These are phyloP conservation scores for Talaromyces pinophilus DNA, from an alignment of 2,329 filamentous ascomycete genomes.

Conservation along the genomic window DNA sequence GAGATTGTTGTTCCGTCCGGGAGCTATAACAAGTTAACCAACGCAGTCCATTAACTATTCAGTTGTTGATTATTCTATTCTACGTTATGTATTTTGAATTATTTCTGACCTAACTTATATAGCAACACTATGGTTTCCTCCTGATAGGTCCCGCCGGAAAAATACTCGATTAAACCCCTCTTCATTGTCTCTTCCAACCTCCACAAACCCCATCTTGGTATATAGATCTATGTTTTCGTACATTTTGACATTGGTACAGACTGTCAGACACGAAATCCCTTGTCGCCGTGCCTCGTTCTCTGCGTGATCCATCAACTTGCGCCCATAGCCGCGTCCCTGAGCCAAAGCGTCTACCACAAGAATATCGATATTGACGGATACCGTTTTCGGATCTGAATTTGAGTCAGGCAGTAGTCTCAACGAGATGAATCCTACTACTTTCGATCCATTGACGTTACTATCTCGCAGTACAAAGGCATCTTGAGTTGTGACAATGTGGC, in stretches of 20 bases:
- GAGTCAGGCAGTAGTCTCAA: not conserved
- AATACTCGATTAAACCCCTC: not conserved
- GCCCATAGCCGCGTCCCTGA: not conserved
- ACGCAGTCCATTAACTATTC: not conserved
- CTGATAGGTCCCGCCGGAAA: not conserved
- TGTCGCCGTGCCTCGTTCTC: constrained; percentile 1
- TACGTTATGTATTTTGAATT: not conserved
- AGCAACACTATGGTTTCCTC: not conserved
- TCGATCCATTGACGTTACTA: not conserved
- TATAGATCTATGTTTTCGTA: constrained; percentile 1
- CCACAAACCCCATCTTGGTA: constrained; percentile 1
- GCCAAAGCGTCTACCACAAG: constrained; percentile 3
- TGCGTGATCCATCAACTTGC: constrained; percentile 1
- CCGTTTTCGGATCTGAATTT: not conserved
- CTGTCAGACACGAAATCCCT: not conserved
- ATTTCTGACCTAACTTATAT: not conserved
- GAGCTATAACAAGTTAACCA: not conserved
- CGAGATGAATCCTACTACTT: not conserved
- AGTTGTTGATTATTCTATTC: not conserved
- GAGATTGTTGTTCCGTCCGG: constrained; percentile 16
- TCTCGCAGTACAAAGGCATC: not conserved
- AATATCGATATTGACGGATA: not conserved
- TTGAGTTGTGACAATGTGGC: not conserved
- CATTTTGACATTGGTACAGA: constrained; percentile 2
- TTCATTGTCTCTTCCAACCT: constrained; percentile 1